Evolutionary conservation across 2,329 filamentous ascomycete species (phyloP), one percentile per base, ranked within the genome.

Genomic region (Cladosporium sp.): DNA sequence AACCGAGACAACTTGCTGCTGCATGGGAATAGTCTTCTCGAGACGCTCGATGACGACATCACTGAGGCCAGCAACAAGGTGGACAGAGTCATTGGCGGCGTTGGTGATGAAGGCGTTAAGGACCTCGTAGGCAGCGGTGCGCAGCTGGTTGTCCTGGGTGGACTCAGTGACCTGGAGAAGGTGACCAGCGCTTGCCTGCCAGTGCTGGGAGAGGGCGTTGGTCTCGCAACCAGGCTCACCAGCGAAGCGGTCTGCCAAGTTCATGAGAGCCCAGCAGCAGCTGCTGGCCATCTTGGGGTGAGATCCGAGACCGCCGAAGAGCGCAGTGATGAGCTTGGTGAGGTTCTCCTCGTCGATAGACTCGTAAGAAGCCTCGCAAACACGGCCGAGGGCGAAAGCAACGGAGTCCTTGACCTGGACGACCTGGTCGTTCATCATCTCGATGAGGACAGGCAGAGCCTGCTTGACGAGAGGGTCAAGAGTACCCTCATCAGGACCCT

Each of bases 201-300:
- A 99, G 73, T 96, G 89, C 56, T 85, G 83, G 2, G 91, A 95
- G 43, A 99, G 78, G 38, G 89, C 80, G 73, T 97, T 99, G 43
- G 78, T 78, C 62, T 85, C 77, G 54, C 85, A 86, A 43, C 88
- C 89, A 50, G 85, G 80, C 50, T 96, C 91, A 52, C 90, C 89
- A 24, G 90, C 88, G 68, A 97, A 99, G 55, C 91, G 86, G 68
- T 99, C 93, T 9, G 93, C 92, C 66, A 99, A 76, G 73, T 97
- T 99, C 89, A 99, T 97, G 59, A 99, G 75, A 27, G 93, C 91
- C 93, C 95, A 96, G 76, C 93, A 99, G 83, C 93, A 97, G 24
- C 93, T 99, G 50, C 89, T 85, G 27, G 92, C 93, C 85, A 99
- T 99, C 81, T 95, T 96, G 54, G 90, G 86, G 68, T 87, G 93